These are phyloP conservation scores for Leptographium flavum DNA, from an alignment of 2,329 filamentous ascomycete genomes.

Conservation along the genomic window DNA sequence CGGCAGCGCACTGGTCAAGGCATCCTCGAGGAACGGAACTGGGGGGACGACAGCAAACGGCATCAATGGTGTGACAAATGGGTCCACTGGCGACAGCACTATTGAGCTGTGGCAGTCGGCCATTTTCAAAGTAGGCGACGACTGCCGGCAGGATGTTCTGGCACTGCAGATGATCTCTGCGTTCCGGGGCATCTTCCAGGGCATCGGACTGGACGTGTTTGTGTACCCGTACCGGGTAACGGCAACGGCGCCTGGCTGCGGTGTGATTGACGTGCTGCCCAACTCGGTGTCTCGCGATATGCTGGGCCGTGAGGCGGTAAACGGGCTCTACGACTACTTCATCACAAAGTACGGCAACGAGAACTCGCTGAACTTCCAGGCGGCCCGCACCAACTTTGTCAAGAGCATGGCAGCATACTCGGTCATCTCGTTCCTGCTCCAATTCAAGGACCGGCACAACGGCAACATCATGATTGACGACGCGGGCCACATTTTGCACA, in stretches of 20 bases:
- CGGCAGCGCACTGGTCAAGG: slow-evolving; percentile 4
- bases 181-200: slow-evolving; percentile 94
- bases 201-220: slow-evolving; percentile 86
- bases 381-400: slow-evolving; percentile 91
- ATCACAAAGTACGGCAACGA: slow-evolving; percentile 94
- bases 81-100: slow-evolving; percentile 26
- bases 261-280: slow-evolving; percentile 93
- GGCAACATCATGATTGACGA: slow-evolving; percentile 99
- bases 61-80: background rate
- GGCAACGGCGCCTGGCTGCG: slow-evolving; percentile 90
- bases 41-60: background rate
- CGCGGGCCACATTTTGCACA: slow-evolving; percentile 91
- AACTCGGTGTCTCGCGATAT: slow-evolving; percentile 98
- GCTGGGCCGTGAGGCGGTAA: slow-evolving; percentile 94
- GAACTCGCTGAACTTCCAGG: slow-evolving; percentile 86
- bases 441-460: slow-evolving; percentile 99
- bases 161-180: slow-evolving; percentile 96
- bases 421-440: slow-evolving; percentile 87
- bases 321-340: slow-evolving; percentile 97
- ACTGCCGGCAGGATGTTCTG: slow-evolving; percentile 92
- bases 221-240: slow-evolving; percentile 97
- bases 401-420: slow-evolving; percentile 99
- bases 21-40: slow-evolving; percentile 19
- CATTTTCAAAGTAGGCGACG: slow-evolving; percentile 99
- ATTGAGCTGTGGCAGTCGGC: slow-evolving; percentile 98